Evolutionary conservation across 2,329 filamentous ascomycete species (phyloP).

Genomic region (Ambrosiella cleistominuta): DNA sequence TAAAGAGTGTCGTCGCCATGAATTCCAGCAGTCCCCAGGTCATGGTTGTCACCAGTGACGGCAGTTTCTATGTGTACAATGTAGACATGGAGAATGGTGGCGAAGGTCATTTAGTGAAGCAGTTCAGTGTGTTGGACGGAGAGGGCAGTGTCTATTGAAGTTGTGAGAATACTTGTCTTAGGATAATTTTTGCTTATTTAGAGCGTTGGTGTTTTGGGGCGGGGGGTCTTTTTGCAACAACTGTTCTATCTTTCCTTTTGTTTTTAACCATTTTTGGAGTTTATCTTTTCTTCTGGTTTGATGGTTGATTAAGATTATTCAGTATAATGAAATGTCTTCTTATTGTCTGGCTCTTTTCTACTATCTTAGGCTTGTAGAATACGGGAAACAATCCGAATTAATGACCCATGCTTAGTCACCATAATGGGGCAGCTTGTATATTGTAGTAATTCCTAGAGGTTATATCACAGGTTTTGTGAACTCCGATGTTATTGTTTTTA

Average conservation of each 20-base stretch:
- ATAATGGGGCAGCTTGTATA: no score
- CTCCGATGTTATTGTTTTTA: no score
- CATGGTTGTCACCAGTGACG: slow-evolving; percentile 95
- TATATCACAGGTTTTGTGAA: no score
- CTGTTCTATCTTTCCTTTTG: neutral
- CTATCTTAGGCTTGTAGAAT: no score
- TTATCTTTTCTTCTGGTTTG: no score
- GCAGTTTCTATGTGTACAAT: slow-evolving; percentile 85
- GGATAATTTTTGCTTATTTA: neutral
- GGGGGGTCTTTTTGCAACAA: neutral
- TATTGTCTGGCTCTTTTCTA: no score
- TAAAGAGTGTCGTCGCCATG: slow-evolving; percentile 92
- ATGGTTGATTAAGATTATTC: no score
- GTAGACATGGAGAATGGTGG: slow-evolving; percentile 90
- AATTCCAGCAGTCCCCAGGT: slow-evolving; percentile 87
- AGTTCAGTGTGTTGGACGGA: slow-evolving; percentile 33
- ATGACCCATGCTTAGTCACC: no score
- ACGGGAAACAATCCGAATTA: no score
- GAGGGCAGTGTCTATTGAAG: neutral
- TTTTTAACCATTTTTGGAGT: no score
- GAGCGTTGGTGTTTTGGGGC: neutral
- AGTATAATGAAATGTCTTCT: no score
- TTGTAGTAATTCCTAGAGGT: no score
- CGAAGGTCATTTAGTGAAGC: slow-evolving; percentile 77
- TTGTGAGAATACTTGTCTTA: neutral